These are phyloP conservation scores for Dendrobium chrysotoxum DNA, from an alignment of 106 monocot species.

Conservation along the genomic window DNA sequence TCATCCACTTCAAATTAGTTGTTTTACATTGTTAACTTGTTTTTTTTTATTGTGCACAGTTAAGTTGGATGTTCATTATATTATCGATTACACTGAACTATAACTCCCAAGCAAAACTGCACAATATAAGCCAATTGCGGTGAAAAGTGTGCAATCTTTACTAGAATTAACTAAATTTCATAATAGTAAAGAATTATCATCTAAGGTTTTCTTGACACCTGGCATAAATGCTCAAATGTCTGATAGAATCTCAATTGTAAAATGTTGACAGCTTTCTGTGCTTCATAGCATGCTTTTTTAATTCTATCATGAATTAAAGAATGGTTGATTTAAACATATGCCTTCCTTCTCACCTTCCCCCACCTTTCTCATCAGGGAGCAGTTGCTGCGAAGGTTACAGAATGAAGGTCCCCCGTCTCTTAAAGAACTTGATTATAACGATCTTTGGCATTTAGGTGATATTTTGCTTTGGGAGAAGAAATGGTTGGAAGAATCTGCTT, in stretches of 20 bases:
- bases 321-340: no score
- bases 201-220: background rate
- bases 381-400: slow-evolving; percentile 37
- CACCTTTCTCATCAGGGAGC: slow-evolving; percentile 33
- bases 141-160: no score
- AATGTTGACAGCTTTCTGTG: background rate
- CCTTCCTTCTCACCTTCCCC: background rate
- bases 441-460: slow-evolving; percentile 48
- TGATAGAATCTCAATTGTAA: background rate
- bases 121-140: no score
- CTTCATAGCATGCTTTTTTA: background rate
- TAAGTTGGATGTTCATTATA: background rate
- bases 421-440: slow-evolving; percentile 33
- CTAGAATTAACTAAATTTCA: no score
- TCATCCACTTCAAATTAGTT: background rate
- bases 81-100: background rate
- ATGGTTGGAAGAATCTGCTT: slow-evolving; percentile 60
- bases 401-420: slow-evolving; percentile 41
- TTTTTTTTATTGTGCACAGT: background rate
- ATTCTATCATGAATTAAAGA: no score
- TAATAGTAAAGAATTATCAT: no score
- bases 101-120: no score
- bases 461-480: slow-evolving; percentile 64
- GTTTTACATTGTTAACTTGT: background rate
- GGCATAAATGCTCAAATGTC: background rate